phyloP scores from a whole-genome alignment of 495 filamentous ascomycete species.

The Extremus antarcticus region DNA sequence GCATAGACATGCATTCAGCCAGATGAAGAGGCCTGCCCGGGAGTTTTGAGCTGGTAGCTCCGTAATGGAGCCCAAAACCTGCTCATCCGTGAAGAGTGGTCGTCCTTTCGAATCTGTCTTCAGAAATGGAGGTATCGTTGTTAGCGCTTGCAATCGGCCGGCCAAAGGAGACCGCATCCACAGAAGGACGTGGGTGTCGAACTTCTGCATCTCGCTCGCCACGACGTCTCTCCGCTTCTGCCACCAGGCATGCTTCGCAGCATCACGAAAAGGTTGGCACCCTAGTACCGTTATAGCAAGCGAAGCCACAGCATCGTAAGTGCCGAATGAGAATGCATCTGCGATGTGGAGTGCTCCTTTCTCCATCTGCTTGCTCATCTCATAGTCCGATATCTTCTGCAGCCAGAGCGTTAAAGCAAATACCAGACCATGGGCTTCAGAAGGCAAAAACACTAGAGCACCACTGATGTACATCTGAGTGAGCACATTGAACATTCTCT shows the following conservation, averaged over 20 bases:
- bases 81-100: slow-evolving; percentile 6
- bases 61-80: slow-evolving; percentile 35
- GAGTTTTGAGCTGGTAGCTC: slow-evolving; percentile 62
- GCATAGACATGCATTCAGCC: slow-evolving; percentile 70
- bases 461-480: slow-evolving; percentile 3
- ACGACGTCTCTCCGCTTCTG: slow-evolving; percentile 3
- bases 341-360: slow-evolving; percentile 5
- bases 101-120: slow-evolving; percentile 10
- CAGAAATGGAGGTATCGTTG: slow-evolving; percentile 11
- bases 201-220: slow-evolving; percentile 10
- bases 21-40: slow-evolving; percentile 87
- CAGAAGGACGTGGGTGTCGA: slow-evolving; percentile 14
- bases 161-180: slow-evolving; percentile 13
- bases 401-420: slow-evolving; percentile 11
- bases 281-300: slow-evolving; percentile 8
- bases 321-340: slow-evolving; percentile 2
- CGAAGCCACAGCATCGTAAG: slow-evolving; percentile 12
- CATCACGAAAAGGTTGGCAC: background rate
- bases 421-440: background rate
- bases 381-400: slow-evolving; percentile 3
- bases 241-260: slow-evolving; percentile 13
- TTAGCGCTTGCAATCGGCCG: slow-evolving; percentile 10
- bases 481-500: slow-evolving; percentile 13
- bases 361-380: slow-evolving; percentile 8
- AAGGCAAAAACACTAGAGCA: background rate